Evolutionary conservation across 805 yeast genomes (phyloP).

Genomic region (Hemisphaericaspora nanyangensis): DNA sequence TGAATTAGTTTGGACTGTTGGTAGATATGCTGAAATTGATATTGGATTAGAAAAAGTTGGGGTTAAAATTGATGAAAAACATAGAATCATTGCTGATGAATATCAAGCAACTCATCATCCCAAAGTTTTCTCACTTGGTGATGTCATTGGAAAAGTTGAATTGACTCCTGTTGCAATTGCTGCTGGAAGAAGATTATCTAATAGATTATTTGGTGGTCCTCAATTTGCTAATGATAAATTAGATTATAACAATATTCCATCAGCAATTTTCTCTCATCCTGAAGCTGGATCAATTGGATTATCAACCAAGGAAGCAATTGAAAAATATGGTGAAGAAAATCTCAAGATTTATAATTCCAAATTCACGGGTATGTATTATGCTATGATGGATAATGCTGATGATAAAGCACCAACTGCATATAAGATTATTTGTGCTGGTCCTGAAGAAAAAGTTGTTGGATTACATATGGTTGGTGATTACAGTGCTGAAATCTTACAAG

Average conservation of each 20-base stretch:
- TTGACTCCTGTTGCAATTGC: conserved; percentile 98
- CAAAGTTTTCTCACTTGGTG: conserved; percentile 84
- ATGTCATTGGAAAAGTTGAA: conserved; percentile 88
- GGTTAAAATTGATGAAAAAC: conserved; percentile 55
- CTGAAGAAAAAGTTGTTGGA: conserved; percentile 91
- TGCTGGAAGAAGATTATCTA: conserved; percentile 90
- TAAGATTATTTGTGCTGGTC: conserved; percentile 74
- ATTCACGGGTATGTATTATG: conserved; percentile 91
- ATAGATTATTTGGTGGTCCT: conserved; percentile 82
- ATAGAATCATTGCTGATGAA: conserved; percentile 77
- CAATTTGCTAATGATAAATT: conserved; percentile 71
- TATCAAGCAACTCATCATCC: conserved; percentile 76
- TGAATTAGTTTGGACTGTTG: conserved; percentile 87
- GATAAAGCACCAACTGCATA: conserved; percentile 84
- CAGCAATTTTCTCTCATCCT: conserved; percentile 97
- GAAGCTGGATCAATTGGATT: conserved; percentile 95
- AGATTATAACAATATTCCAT: conserved; percentile 83
- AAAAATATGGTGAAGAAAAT: conserved; percentile 73
- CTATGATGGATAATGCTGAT: conserved; percentile 61
- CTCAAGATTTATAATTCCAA: conserved; percentile 77
- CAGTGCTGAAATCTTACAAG: conserved; percentile 92
- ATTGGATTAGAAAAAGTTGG: conserved; percentile 77
- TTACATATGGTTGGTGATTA: conserved; percentile 89
- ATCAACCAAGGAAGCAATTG: conserved; percentile 72
- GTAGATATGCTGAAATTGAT: conserved; percentile 74